Evolutionary conservation across 140 eudicot genomes (phyloP).

Genomic region (Ambrosia hybrid): DNA sequence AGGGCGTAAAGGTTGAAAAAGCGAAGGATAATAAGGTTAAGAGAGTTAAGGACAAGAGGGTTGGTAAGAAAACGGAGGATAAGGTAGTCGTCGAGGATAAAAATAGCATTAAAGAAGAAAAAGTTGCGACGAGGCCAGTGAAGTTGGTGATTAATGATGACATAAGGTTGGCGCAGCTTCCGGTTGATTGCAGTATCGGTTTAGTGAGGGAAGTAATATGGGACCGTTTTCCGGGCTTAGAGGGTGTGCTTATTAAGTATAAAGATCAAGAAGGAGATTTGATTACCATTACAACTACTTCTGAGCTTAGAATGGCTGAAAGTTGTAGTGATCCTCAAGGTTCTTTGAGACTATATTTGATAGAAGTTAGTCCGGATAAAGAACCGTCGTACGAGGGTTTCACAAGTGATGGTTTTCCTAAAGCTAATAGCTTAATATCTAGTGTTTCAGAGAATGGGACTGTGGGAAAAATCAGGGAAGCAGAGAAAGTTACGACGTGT

Average conservation of each 20-base stretch:
- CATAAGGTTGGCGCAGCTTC: slow-evolving; percentile 82
- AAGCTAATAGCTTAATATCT: slow-evolving; percentile 31
- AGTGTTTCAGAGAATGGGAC: slow-evolving; percentile 38
- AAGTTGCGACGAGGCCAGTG: slow-evolving; percentile 53
- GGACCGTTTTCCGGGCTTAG: slow-evolving; percentile 75
- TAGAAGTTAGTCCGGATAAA: slow-evolving; percentile 73
- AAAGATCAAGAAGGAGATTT: slow-evolving; percentile 92
- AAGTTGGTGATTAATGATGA: slow-evolving; percentile 84
- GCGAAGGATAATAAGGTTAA: slow-evolving; percentile 22
- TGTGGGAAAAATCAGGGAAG: slow-evolving; percentile 29
- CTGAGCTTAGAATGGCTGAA: slow-evolving; percentile 85
- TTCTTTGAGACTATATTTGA: slow-evolving; percentile 62
- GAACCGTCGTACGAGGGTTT: slow-evolving; percentile 73
- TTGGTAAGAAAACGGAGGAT: slow-evolving; percentile 40
- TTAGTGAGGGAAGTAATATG: slow-evolving; percentile 74
- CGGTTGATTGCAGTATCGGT: slow-evolving; percentile 56
- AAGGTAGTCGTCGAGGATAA: slow-evolving; percentile 72
- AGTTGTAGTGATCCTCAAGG: slow-evolving; percentile 55
- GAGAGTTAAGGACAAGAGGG: slow-evolving; percentile 24
- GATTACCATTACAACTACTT: slow-evolving; percentile 81
- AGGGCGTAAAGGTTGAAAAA: slow-evolving; percentile 33
- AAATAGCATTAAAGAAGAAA: slow-evolving; percentile 52
- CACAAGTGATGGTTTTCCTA: slow-evolving; percentile 25
- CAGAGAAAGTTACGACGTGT: slow-evolving; percentile 49
- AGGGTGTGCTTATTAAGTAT: slow-evolving; percentile 86